Evolutionary conservation across 768 basidiomycete species (phyloP).

Genomic region (Lactarius quietus): DNA sequence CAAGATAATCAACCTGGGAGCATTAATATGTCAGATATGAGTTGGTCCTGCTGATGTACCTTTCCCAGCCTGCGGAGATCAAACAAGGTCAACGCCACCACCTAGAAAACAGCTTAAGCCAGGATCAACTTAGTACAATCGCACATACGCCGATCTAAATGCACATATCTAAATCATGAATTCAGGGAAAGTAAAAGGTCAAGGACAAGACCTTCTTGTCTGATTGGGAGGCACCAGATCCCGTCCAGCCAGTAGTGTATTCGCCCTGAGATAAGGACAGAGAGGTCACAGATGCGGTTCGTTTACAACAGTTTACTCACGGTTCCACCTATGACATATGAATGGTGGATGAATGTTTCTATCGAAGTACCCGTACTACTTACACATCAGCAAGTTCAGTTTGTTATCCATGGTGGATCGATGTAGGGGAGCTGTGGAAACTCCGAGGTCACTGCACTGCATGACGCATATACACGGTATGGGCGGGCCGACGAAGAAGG

Average conservation of each 20-base stretch:
- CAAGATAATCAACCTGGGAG: slow-evolving; percentile 59
- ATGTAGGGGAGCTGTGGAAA: background rate
- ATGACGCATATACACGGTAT: background rate
- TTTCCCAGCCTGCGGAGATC: slow-evolving; percentile 85
- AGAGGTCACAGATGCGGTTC: background rate
- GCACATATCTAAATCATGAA: background rate
- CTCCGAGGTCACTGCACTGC: background rate
- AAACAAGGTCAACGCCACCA: slow-evolving; percentile 86
- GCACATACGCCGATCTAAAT: slow-evolving; percentile 62
- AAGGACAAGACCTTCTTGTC: slow-evolving; percentile 75
- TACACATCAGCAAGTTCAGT: slow-evolving; percentile 79
- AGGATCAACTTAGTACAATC: slow-evolving; percentile 26
- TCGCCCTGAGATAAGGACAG: slow-evolving; percentile 71
- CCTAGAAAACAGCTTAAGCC: slow-evolving; percentile 43
- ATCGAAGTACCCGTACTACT: slow-evolving; percentile 31
- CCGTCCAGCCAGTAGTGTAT: slow-evolving; percentile 95
- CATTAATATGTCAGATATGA: slow-evolving; percentile 19
- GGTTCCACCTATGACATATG: slow-evolving; percentile 43
- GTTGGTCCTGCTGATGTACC: slow-evolving; percentile 36
- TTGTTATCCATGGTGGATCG: slow-evolving; percentile 12
- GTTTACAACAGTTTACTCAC: slow-evolving; percentile 30
- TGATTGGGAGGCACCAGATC: slow-evolving; percentile 86
- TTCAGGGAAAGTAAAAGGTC: background rate
- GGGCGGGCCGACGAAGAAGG: background rate
- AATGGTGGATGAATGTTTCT: slow-evolving; percentile 13